Conservation (phyloP, 768 basidiomycete species). For the Lactarius quietus region DNA sequence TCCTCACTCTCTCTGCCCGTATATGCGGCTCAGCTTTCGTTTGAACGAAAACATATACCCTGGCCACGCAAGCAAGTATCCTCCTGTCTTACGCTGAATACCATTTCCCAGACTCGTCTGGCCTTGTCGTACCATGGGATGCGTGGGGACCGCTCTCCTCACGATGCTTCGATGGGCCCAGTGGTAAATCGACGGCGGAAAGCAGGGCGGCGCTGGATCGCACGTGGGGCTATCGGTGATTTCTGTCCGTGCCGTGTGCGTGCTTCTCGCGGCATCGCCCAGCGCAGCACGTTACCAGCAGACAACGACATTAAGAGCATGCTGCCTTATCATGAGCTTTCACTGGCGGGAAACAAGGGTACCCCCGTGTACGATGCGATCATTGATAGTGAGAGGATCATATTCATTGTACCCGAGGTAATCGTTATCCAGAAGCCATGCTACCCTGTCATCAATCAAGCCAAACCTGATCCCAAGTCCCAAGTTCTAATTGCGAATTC, state of each 20-base stretch:
- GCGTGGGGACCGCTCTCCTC: constrained; percentile 5
- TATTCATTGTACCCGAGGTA: background rate
- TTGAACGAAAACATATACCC: background rate
- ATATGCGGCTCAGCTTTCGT: background rate
- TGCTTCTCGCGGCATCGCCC: background rate
- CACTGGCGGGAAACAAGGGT: background rate
- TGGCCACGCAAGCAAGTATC: constrained; percentile 3
- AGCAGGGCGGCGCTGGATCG: constrained; percentile 1
- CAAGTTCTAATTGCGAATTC: background rate
- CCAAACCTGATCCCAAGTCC: background rate
- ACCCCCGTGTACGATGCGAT: background rate
- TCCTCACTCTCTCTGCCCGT: background rate
- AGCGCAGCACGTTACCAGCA: background rate
- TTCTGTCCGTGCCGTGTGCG: constrained; percentile 10
- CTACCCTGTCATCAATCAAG: background rate
- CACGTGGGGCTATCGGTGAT: background rate
- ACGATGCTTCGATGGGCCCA: background rate
- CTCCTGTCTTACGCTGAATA: constrained; percentile 1
- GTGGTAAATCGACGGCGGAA: background rate
- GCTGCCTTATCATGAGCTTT: constrained; percentile 1
- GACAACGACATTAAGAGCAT: background rate
- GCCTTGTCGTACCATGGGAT: background rate
- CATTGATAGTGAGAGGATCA: constrained; percentile 5
- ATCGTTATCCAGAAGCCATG: background rate
- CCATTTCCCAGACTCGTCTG: background rate